Evolutionary conservation across 129 eudicot species (phyloP).

Genomic region (Flaveria robusta): DNA sequence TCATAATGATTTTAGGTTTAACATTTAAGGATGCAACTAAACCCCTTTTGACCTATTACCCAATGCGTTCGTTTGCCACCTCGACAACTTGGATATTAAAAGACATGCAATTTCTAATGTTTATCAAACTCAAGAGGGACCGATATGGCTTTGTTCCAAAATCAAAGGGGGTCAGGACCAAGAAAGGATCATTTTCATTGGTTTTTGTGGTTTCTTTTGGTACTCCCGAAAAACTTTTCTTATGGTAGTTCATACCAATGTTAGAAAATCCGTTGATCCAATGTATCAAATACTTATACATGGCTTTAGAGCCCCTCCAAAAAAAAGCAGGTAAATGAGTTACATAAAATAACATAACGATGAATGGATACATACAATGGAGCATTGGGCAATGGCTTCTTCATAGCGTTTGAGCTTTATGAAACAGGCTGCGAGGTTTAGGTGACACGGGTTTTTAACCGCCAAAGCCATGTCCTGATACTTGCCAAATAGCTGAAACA

Average conservation of each 20-base stretch:
- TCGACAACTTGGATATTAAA: neutral
- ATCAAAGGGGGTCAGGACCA: neutral
- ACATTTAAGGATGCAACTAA: neutral
- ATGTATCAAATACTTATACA: neutral
- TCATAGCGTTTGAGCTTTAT: slow-evolving; percentile 83
- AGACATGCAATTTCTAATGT: neutral
- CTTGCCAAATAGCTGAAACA: slow-evolving; percentile 96
- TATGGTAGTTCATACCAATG: neutral
- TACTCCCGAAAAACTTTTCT: neutral
- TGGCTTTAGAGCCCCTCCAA: neutral
- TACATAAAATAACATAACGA: neutral
- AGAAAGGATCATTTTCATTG: neutral
- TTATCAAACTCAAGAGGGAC: neutral
- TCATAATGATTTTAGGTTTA: neutral
- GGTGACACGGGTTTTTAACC: slow-evolving; percentile 94
- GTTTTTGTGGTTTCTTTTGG: neutral
- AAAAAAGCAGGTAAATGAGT: neutral
- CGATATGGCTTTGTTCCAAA: neutral
- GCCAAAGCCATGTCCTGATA: slow-evolving; percentile 97
- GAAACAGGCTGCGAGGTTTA: slow-evolving; percentile 92
- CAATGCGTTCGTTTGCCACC: neutral
- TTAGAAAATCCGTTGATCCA: neutral
- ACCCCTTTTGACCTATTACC: neutral
- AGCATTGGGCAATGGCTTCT: slow-evolving; percentile 91
- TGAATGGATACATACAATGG: slow-evolving; percentile 56